A percentile compares a stretch with the other conserved stretches of the same genome.
phyloP scores from a whole-genome alignment of 805 yeast species.

The Ogataea naganishii region DNA sequence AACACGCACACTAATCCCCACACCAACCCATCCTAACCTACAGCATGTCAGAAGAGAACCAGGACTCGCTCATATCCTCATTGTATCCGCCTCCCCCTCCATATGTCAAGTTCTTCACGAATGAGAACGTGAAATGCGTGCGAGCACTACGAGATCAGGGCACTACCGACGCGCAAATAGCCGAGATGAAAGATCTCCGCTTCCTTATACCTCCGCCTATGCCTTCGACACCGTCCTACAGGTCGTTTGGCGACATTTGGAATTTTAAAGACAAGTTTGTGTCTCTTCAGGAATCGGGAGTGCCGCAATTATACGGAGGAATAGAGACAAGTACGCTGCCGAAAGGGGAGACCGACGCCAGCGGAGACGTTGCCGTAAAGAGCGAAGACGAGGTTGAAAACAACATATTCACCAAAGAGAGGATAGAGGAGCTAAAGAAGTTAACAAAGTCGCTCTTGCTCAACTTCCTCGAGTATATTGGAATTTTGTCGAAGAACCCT shows the following conservation, averaged over 20 bases:
- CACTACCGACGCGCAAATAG: slow-evolving; percentile 13
- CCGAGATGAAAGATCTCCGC: slow-evolving; percentile 31
- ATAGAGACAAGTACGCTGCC: slow-evolving; percentile 4
- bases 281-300: slow-evolving; percentile 66
- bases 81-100: slow-evolving; percentile 95
- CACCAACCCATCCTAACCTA: no score
- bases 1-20: no score
- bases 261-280: slow-evolving; percentile 71
- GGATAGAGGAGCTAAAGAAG: slow-evolving; percentile 69
- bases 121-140: slow-evolving; percentile 47
- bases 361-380: slow-evolving; percentile 2
- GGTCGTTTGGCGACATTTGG: slow-evolving; percentile 92
- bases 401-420: slow-evolving; percentile 34
- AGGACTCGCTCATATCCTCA: slow-evolving; percentile 39
- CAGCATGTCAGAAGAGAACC: slow-evolving; percentile 5
- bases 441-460: slow-evolving; percentile 70
- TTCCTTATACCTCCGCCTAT: slow-evolving; percentile 57
- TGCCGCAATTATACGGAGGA: slow-evolving; percentile 56
- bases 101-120: slow-evolving; percentile 63
- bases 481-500: slow-evolving; percentile 70
- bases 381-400: slow-evolving; percentile 23
- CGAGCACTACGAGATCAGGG: slow-evolving; percentile 17
- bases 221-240: slow-evolving; percentile 57
- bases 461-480: slow-evolving; percentile 76
- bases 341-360: slow-evolving; percentile 5